Conservation (phyloP, 345 rosid species). For the Anastatica hierochuntica region DNA sequence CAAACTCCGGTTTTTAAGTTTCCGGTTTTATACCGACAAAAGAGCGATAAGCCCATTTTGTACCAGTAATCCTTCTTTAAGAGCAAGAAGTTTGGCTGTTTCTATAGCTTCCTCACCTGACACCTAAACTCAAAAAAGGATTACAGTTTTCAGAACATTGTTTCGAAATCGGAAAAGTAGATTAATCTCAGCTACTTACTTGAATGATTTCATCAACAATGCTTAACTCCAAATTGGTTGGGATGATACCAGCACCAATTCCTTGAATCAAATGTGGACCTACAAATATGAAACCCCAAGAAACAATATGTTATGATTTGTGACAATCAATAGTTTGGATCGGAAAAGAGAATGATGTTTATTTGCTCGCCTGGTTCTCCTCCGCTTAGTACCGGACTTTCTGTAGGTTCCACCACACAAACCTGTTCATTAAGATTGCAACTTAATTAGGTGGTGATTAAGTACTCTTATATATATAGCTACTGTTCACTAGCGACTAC, state of each 20-base stretch:
- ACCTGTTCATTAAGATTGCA: constrained; percentile 14
- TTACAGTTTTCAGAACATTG: neutral
- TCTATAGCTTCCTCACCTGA: constrained; percentile 41
- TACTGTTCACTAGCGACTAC: no score
- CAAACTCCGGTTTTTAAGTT: neutral
- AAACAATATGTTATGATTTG: neutral
- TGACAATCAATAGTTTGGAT: no score
- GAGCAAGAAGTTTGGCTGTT: constrained; percentile 42
- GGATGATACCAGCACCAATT: constrained; percentile 73
- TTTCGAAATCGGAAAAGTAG: neutral
- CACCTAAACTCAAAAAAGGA: constrained; percentile 25
- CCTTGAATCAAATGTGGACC: constrained; percentile 57
- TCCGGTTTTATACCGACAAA: neutral
- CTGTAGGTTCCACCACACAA: constrained; percentile 21
- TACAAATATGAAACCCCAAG: constrained; percentile 1
- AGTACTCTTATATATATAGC: no score
- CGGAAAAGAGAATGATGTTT: neutral
- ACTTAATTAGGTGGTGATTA: no score
- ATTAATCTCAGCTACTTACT: constrained; percentile 30
- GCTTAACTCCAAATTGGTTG: constrained; percentile 58
- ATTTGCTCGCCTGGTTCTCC: constrained; percentile 18
- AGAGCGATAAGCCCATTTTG: no score
- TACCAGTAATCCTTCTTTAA: constrained; percentile 53
- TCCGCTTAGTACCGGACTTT: constrained; percentile 28
- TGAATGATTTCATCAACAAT: constrained; percentile 65